Evolutionary conservation across 345 rosid genomes (phyloP).

Genomic region (Barbarea vulgaris): DNA sequence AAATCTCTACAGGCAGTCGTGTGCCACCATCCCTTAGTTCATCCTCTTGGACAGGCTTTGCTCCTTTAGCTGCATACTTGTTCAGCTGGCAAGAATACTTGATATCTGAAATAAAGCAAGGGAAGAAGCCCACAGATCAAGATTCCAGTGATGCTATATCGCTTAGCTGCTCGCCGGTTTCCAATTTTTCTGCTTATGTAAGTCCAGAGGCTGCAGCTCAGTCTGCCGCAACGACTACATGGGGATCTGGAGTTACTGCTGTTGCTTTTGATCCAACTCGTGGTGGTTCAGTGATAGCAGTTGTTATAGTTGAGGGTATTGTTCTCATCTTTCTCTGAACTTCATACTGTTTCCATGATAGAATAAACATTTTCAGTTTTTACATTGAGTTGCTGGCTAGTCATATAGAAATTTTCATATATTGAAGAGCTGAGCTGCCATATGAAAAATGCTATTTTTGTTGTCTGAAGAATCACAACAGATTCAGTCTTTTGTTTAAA

Average conservation of each 20-base stretch:
- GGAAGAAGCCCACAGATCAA: slow-evolving; percentile 67
- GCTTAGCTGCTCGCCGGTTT: slow-evolving; percentile 96
- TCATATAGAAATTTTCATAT: slow-evolving; percentile 9
- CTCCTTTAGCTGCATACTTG: slow-evolving; percentile 93
- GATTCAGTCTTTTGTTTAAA: not conserved
- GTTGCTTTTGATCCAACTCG: slow-evolving; percentile 99
- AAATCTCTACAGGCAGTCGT: slow-evolving; percentile 59
- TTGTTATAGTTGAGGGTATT: slow-evolving; percentile 97
- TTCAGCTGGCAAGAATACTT: slow-evolving; percentile 97
- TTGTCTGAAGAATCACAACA: slow-evolving; percentile 2
- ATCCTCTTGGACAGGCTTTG: slow-evolving; percentile 95
- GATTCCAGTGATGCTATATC: slow-evolving; percentile 62
- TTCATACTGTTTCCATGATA: slow-evolving; percentile 27
- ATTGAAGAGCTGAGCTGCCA: slow-evolving; percentile 10
- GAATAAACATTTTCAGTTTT: slow-evolving; percentile 10
- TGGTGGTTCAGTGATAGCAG: slow-evolving; percentile 97
- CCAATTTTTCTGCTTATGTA: slow-evolving; percentile 98
- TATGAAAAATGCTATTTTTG: not conserved
- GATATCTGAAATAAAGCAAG: slow-evolving; percentile 77
- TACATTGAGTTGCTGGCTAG: not conserved
- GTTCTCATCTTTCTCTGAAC: slow-evolving; percentile 29
- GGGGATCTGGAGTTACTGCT: slow-evolving; percentile 99
- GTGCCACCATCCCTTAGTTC: slow-evolving; percentile 88
- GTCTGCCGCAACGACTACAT: slow-evolving; percentile 97
- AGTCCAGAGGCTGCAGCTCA: slow-evolving; percentile 99